Evolutionary conservation across 805 yeast species (phyloP).

Genomic region (Pichia gijzeniarum): DNA sequence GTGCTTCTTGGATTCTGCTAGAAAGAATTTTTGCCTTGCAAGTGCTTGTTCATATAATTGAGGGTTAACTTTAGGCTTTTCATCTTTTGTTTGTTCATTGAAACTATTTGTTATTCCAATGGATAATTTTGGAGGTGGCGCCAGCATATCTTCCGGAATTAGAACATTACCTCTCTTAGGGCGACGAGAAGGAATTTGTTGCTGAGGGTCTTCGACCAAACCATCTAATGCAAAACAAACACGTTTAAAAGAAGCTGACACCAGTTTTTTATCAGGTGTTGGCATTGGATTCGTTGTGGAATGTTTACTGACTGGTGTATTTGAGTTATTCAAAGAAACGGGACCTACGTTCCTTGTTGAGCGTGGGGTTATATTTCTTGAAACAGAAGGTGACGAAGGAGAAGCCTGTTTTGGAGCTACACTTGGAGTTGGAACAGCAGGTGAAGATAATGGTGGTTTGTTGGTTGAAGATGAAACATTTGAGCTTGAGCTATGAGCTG

Average conservation of each 20-base stretch:
- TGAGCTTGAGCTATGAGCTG: conserved; percentile 2
- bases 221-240: conserved; percentile 47
- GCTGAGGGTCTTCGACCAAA: conserved; percentile 49
- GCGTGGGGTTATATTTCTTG: not conserved
- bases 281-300: not conserved
- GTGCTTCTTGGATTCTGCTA: conserved; percentile 60
- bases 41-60: conserved; percentile 49
- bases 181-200: conserved; percentile 52
- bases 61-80: conserved; percentile 32
- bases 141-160: conserved; percentile 60
- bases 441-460: not conserved
- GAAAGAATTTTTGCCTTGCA: conserved; percentile 49
- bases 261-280: conserved; percentile 14
- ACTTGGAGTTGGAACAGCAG: conserved; percentile 1
- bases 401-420: conserved; percentile 6
- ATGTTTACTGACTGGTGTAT: not conserved
- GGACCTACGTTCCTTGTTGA: not conserved
- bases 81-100: conserved; percentile 25
- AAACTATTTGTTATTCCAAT: conserved; percentile 58
- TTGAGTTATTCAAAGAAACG: too few relatives aligned
- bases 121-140: conserved; percentile 57
- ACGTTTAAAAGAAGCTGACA: conserved; percentile 34
- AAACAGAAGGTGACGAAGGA: not conserved
- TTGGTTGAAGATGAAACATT: conserved; percentile 3
- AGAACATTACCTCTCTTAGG: conserved; percentile 50